These are phyloP conservation scores for Microsporum ferrugineum DNA, from an alignment of 2,329 filamentous ascomycete species.

Conservation along the genomic window DNA sequence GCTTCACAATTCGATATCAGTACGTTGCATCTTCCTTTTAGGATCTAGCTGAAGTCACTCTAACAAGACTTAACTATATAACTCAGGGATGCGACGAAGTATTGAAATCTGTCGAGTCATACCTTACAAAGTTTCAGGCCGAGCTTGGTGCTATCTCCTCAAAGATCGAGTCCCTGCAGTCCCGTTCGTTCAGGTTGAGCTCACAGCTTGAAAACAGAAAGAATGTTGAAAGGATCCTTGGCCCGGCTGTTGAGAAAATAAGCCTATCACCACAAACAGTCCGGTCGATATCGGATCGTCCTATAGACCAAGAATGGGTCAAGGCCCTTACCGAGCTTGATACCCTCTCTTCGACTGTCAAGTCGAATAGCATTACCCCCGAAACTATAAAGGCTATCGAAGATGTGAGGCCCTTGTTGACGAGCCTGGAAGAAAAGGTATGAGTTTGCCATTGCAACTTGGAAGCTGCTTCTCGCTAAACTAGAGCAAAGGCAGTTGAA, in stretches of 20 bases:
- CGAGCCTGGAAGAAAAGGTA: constrained; percentile 73
- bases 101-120: constrained; percentile 81
- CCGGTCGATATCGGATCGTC: constrained; percentile 72
- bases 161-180: constrained; percentile 88
- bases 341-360: constrained; percentile 59
- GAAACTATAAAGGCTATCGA: constrained; percentile 61
- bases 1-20: constrained; percentile 70
- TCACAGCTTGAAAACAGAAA: constrained; percentile 79
- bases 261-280: constrained; percentile 77
- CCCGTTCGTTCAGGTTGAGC: constrained; percentile 70
- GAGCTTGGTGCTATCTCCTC: constrained; percentile 86
- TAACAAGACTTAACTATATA: constrained; percentile 8
- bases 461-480: neutral
- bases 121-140: constrained; percentile 82
- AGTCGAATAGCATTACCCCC: constrained; percentile 52
- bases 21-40: constrained; percentile 15
- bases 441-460: constrained; percentile 5
- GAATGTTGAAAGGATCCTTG: constrained; percentile 75
- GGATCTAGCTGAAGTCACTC: neutral
- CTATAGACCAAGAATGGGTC: constrained; percentile 82
- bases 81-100: constrained; percentile 72
- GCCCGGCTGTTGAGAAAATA: constrained; percentile 81
- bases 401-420: constrained; percentile 73
- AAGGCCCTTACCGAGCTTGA: constrained; percentile 75
- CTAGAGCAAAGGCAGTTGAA: constrained; percentile 57